phyloP scores from a whole-genome alignment of 345 rosid species.

The Arabidopsis arenosa region DNA sequence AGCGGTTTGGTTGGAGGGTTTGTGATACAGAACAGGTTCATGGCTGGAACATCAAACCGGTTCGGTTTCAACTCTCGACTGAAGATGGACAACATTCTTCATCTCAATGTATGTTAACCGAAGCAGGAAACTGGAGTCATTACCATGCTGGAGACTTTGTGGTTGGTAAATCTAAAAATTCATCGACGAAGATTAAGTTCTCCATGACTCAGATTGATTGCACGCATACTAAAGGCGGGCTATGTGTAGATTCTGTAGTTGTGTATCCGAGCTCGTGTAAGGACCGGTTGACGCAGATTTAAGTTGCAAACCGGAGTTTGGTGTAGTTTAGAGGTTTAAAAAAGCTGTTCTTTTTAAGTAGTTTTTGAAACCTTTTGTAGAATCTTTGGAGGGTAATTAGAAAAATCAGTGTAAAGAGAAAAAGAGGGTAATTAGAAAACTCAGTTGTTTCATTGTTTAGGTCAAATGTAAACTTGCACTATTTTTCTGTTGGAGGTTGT shows the following conservation, averaged over 20 bases:
- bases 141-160: slow-evolving; percentile 88
- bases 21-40: slow-evolving; percentile 81
- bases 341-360: slow-evolving; percentile 33
- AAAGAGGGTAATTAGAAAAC: neutral
- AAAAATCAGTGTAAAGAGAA: slow-evolving; percentile 25
- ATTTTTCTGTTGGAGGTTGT: neutral
- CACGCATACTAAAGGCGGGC: slow-evolving; percentile 97
- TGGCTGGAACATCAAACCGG: slow-evolving; percentile 93
- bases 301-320: slow-evolving; percentile 29
- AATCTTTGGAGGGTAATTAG: slow-evolving; percentile 11
- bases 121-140: slow-evolving; percentile 74
- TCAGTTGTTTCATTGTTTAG: slow-evolving; percentile 2
- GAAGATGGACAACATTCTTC: slow-evolving; percentile 83
- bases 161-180: slow-evolving; percentile 47
- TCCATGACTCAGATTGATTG: slow-evolving; percentile 97
- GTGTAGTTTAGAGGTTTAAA: slow-evolving; percentile 43
- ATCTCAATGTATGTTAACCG: slow-evolving; percentile 68
- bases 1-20: slow-evolving; percentile 71
- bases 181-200: slow-evolving; percentile 63
- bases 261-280: slow-evolving; percentile 70
- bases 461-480: neutral
- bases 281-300: slow-evolving; percentile 69
- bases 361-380: slow-evolving; percentile 34
- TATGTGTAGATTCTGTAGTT: slow-evolving; percentile 78
- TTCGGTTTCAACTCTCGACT: slow-evolving; percentile 83